Evolutionary conservation across 768 basidiomycete genomes (phyloP), one percentile per base, ranked within the genome.

Genomic region (Scleroderma bovista): DNA sequence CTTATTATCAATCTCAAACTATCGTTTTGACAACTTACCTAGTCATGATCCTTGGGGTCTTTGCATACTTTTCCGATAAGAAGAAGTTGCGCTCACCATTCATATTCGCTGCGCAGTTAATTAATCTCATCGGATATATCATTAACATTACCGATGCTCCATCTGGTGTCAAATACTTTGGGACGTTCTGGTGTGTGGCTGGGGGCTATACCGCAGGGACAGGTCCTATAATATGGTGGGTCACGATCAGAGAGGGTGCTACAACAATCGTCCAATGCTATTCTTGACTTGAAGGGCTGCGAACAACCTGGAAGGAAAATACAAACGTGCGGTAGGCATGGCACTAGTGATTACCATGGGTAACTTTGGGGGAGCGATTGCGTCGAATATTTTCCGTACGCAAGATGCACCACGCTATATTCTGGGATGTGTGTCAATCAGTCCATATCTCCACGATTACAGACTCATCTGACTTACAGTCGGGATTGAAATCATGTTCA

Each of bases 101-200:
- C 67, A 72, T 86, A 49, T 44, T 79, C 16, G 69, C 72, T 0
- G 78, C 77, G 0, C 74, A 77, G 2, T 23, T 65, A 3, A 69
- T 80, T 68, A 73, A 70, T 48, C 61, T 80, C 37, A 70, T 81
- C 39, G 83, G 83, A 0, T 84, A 80, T 56, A 49, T 73, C 0
- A 81, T 84, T 65, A 80, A 84, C 56, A 78, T 84, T 44, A 76
- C 79, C 2, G 60, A 72, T 26, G 76, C 66, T 0, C 52, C 74
- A 0, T 60, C 60, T 46, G 81, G 81, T 1, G 79, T 72, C 15
- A 84, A 86, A 61, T 86, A 86, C 62, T 80, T 83, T 51, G 83
- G 83, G 2, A 84, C 79, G 0, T 86, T 81, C 70, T 76, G 84
- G 51, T 72, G 74, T 34, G 81, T 84, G 11, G 67, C 73, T 1